phyloP scores from a whole-genome alignment of 768 basidiomycete species.

The Suillus subalutaceus region DNA sequence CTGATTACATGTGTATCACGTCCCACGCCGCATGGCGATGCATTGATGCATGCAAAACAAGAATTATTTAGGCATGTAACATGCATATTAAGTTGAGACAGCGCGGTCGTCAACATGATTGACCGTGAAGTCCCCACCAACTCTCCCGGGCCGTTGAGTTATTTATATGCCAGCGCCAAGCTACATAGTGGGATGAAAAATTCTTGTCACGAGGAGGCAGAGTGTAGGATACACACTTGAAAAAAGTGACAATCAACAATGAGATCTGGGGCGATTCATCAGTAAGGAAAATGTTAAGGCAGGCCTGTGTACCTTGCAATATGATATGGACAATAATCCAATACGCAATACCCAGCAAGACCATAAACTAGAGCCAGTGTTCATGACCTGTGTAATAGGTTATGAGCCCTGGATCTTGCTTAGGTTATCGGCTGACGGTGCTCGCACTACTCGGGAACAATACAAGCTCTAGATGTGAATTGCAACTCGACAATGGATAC shows the following conservation, averaged over 20 bases:
- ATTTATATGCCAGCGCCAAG: no score
- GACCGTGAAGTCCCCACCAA: neutral
- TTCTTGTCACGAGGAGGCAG: no score
- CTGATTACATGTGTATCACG: neutral
- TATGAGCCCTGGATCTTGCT: constrained; percentile 1
- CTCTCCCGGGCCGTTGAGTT: no score
- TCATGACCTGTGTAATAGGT: neutral
- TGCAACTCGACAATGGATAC: neutral
- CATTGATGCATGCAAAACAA: neutral
- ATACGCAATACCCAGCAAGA: neutral
- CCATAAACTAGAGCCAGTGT: neutral
- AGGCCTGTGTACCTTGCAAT: no score
- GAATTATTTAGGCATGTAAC: neutral
- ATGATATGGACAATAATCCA: neutral
- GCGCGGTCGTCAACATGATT: neutral
- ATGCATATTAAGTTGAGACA: neutral
- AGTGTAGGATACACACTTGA: neutral
- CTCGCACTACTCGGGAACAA: neutral
- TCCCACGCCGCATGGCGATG: neutral
- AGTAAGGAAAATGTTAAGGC: no score
- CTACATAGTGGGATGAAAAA: no score
- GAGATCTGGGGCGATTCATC: neutral
- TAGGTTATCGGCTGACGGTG: neutral
- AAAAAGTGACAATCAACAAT: neutral
- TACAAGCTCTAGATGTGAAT: neutral